Base-by-base conservation (phyloP, 192 early-diverging fungal species). In the Coemansia sp. region DNA sequence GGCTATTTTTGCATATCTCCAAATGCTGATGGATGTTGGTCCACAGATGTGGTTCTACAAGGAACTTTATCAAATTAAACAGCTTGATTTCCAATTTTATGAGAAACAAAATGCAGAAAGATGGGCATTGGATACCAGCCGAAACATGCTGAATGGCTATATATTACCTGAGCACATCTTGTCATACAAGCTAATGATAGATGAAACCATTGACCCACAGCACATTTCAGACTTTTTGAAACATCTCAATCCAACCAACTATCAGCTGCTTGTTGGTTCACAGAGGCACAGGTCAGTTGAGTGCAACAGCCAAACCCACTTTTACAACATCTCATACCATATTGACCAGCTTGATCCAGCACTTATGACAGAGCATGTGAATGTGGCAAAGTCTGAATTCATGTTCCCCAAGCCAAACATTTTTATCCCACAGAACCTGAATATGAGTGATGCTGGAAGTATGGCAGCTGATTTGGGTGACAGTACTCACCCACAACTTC, bases 311-410 rank as follows among this genome's bases (percentile, higher is more conserved):
- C 85, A 83, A 55, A 92, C 92, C 38, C 57, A 77, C 22, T 89
- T 88, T 84, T 98, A 95, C 67, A 88, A 86, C 3, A 89, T 89
- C 0, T 85, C 92, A 50, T 95, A 95, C 65, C 65, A 81, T 32
- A 71, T 90, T 38, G 71, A 52, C 11, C 50, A 20, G 50, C 50
- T 52, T 9, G 20, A 52, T 52, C 72, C 20, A 60, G 75, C 7
- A 48, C 35, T 33, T 58, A 32, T 7, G 54, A 9, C 14, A 34
- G 0, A 20, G 25, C 58, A 34, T 46, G 46, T 63, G 69, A 20
- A 49, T 52, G 43, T 6, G 46, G 32, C 25, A 23, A 8, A 22
- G n/a, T 7, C 62, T n/a, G 13, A 43, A 11, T 65, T 93, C 9
- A 70, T 83, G 59, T 65, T 93, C 36, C 90, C 90, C 2, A 60